A percentile compares a stretch with the other conserved stretches of the same genome.
Conservation (phyloP, 768 basidiomycete genomes). For the Filobasidium floriforme region DNA sequence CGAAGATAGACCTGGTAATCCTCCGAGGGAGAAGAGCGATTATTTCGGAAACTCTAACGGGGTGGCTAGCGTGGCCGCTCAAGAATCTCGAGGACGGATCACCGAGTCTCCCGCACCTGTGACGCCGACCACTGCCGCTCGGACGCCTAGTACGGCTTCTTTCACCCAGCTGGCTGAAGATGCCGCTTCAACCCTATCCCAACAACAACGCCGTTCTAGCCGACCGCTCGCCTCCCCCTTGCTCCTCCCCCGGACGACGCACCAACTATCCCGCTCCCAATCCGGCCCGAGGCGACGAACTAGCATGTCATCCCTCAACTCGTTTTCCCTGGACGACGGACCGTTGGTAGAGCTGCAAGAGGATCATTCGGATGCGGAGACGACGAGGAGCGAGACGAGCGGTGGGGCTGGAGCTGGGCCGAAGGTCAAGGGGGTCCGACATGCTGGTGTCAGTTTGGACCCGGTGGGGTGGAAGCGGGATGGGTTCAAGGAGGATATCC, state of each 20-base stretch:
- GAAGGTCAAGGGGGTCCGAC: slow-evolving; percentile 10
- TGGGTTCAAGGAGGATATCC: slow-evolving; percentile 41
- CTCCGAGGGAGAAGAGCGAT: slow-evolving; percentile 8
- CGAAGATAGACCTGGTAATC: neutral
- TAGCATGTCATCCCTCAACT: slow-evolving; percentile 17
- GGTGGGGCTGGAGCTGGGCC: neutral
- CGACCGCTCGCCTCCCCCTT: neutral
- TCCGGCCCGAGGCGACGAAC: slow-evolving; percentile 4
- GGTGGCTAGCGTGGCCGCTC: neutral
- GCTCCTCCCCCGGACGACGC: neutral
- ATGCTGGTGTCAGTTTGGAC: slow-evolving; percentile 13
- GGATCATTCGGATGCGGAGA: neutral
- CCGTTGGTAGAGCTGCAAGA: neutral
- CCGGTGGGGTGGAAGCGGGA: slow-evolving; percentile 37
- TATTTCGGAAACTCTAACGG: slow-evolving; percentile 8
- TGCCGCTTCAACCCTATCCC: neutral
- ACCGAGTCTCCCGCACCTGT: slow-evolving; percentile 11
- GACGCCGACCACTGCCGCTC: neutral
- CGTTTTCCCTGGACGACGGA: slow-evolving; percentile 15
- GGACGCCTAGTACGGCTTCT: neutral
- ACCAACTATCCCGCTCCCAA: neutral
- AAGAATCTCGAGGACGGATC: neutral
- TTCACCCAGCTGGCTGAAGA: neutral
- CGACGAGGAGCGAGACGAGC: slow-evolving; percentile 1
- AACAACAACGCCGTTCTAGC: neutral